A percentile compares a stretch with the other conserved stretches of the same genome.
These are phyloP conservation scores for Lactifluus hygrophoroides DNA, from an alignment of 768 basidiomycete genomes.

Conservation along the genomic window DNA sequence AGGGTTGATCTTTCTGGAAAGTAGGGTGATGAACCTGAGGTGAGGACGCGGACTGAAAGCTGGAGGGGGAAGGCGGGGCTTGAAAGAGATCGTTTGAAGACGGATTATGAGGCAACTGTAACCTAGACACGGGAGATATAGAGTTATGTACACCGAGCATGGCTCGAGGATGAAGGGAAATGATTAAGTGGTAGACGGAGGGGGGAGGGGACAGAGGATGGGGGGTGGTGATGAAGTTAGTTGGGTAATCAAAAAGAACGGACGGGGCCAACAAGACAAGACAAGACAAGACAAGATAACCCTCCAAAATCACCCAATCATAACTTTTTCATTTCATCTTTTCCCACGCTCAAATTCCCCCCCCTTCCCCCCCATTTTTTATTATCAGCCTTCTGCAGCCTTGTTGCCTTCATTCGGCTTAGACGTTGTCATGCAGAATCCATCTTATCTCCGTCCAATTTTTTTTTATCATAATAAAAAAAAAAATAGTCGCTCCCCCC, in stretches of 20 bases:
- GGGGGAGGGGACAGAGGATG: neutral
- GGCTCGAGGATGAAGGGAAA: neutral
- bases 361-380: neutral
- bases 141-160: slow-evolving; percentile 17
- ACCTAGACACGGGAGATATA: slow-evolving; percentile 17
- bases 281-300: slow-evolving; percentile 4
- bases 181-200: neutral
- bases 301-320: slow-evolving; percentile 18
- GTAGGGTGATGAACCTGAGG: slow-evolving; percentile 7
- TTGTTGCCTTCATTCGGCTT: neutral
- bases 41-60: slow-evolving; percentile 14
- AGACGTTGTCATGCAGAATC: neutral
- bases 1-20: slow-evolving; percentile 12
- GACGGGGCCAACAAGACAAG: too few species aligned
- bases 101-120: slow-evolving; percentile 18
- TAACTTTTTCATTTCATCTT: neutral
- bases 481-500: too few species aligned
- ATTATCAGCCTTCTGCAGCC: neutral
- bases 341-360: slow-evolving; percentile 10
- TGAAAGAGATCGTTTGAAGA: slow-evolving; percentile 17
- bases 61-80: slow-evolving; percentile 8
- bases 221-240: slow-evolving; percentile 7
- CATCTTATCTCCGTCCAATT: slow-evolving; percentile 5
- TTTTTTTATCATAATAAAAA: neutral
- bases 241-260: slow-evolving; percentile 18